Base-by-base conservation (phyloP, 805 yeast genomes). In the Saturnispora hagleri region DNA sequence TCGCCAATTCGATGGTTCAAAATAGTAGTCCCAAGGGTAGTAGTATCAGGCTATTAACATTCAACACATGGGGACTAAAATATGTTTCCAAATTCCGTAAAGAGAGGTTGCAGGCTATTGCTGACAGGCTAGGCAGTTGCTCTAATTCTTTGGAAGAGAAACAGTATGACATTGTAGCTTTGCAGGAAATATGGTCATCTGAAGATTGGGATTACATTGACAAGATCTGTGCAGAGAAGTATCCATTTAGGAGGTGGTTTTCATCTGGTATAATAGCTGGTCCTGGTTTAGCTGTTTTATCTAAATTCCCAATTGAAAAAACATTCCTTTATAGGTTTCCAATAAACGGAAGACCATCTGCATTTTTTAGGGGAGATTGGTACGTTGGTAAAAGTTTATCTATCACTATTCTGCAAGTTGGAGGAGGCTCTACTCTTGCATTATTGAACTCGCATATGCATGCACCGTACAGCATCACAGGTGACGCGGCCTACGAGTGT, bases 341-440 rank as follows among this genome's bases (percentile, higher is more conserved):
- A 0, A 79, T 93, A 55, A 93, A 91, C 65, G 99, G 99, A 2
- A 73, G 97, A 48, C 96, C 98, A 2, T 80, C 89, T 42, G 99
- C 99, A 0, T 84, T 93, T 57, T 84, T 80, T 71, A 72, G 98
- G 53, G 99, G 99, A 36, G 99, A 93, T 65, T 93, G 97, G 96
- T 88, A 79, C 58, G 99, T 93, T 22, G 99, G 99, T 8, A 93
- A 93, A 64, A 77, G 91, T 8, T 79, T 89, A 18, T 85, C 95
- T 0, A 80, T 89, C 3, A 85, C 95, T 0, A 66, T 80, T 4
- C 69, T 93, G 42, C 71, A 71, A 51, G 83, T 86, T 5, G 68
- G 77, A 3, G 68, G 73, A 0, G 71, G 69, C 17, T 70, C 75
- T 2, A 63, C 73, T 5, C 69, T 93, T 41, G 97, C 95, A 2